Base-by-base conservation (phyloP, 2,329 filamentous ascomycete species). In the Exophiala mesophila region DNA sequence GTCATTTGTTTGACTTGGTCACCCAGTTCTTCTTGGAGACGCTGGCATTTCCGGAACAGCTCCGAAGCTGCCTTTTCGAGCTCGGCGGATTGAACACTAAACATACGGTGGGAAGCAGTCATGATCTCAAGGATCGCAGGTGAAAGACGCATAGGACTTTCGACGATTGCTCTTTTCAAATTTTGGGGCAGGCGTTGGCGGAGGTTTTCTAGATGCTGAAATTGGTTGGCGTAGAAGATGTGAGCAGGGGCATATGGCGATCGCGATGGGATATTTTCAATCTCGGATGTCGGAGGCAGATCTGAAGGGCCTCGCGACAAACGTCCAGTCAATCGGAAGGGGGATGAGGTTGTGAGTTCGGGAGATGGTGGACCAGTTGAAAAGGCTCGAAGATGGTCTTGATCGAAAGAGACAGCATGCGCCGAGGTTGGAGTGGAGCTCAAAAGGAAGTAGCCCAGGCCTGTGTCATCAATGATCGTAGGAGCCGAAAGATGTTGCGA, bases 401-500 rank as follows among this genome's bases (percentile, higher is more conserved):
- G 62, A 51, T 80, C 76, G 35, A 77, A 69, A 39, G 66, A 61
- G 3, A 68, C 73, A 20, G 70, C 77, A 51, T 69, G 70, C 2
- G 71, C 70, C 47, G 70, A 67, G 33, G 67, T 68, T 5, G 64
- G 63, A 23, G 65, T 63, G 18, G 64, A 66, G 17, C 72, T 76
- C 26, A 78, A 63, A 32, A 82, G 58, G 19, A 82, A 62, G 52
- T 79, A 78, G 7, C 77, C 78, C 20, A 80, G 57, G 45, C 76
- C 73, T 8, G 70, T 69, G 48, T 80, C 74, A 36, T 74, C 66
- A 24, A 81, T 66, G 17, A 76, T 66, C n/a, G 78, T 62, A 39
- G 66, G 69, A 15, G 69, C 61, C 4, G 72, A 70, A 18, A 70
- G 52, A 64, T 67, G 59, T 50, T 64, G 55, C 12, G 43, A 36